Evolutionary conservation across 768 basidiomycete species (phyloP).

Genomic region (Tremella yokohamensis): DNA sequence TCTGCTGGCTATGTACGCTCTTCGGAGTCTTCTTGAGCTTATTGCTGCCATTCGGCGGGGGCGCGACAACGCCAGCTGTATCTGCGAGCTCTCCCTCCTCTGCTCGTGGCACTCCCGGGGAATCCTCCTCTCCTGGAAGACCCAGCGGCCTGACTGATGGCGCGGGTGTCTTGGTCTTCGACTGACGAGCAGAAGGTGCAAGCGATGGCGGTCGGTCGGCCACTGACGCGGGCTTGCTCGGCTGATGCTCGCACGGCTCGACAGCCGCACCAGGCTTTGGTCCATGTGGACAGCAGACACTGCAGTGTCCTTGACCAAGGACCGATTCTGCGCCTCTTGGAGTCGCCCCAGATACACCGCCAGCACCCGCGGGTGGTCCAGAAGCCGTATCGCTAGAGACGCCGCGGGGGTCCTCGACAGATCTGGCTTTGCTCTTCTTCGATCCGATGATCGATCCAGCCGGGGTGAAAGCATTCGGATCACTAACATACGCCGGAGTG

Average conservation of each 20-base stretch:
- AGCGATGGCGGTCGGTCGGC: neutral
- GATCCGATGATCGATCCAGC: constrained; percentile 8
- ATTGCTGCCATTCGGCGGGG: constrained; percentile 1
- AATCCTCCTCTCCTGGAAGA: constrained; percentile 5
- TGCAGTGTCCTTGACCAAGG: constrained; percentile 32
- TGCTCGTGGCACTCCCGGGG: neutral
- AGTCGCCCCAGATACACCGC: neutral
- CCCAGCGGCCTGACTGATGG: neutral
- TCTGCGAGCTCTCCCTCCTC: neutral
- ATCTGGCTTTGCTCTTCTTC: neutral
- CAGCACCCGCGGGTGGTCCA: neutral
- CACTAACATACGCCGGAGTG: constrained; percentile 20
- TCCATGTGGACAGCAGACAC: constrained; percentile 37
- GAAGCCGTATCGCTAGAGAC: too few relatives aligned
- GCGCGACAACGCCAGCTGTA: too few relatives aligned
- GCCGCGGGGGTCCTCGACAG: too few relatives aligned
- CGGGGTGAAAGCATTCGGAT: too few relatives aligned
- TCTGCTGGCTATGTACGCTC: constrained; percentile 18
- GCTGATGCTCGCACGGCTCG: constrained; percentile 36
- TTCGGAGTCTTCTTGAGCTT: constrained; percentile 10
- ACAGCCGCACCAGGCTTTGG: constrained; percentile 18
- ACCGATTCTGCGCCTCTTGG: constrained; percentile 11
- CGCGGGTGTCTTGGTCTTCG: constrained; percentile 10
- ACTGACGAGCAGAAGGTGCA: neutral
- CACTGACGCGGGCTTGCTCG: constrained; percentile 13